These are phyloP conservation scores for Ganoderma meredithae DNA, from an alignment of 1,284 basidiomycete species.

Conservation along the genomic window DNA sequence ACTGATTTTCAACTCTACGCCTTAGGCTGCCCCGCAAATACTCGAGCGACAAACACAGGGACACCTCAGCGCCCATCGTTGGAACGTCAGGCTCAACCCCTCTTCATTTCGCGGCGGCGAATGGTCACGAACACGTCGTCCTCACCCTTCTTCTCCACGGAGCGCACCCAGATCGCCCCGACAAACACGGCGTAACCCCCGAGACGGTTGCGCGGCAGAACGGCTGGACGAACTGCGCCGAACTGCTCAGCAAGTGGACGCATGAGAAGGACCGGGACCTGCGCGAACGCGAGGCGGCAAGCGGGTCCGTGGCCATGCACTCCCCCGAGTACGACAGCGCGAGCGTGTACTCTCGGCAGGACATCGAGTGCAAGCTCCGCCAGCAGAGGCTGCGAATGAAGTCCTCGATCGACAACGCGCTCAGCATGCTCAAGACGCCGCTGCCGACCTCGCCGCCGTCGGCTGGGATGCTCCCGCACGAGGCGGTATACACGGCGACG, in stretches of 20 bases:
- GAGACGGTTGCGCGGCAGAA: conserved; percentile 74
- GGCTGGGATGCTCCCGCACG: conserved; percentile 13
- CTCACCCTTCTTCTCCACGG: conserved; percentile 82
- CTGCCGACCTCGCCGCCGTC: conserved; percentile 34
- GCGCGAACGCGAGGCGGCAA: conserved; percentile 40
- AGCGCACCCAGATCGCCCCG: conserved; percentile 77
- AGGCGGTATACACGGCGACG: conserved; percentile 33
- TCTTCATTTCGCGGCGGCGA: conserved; percentile 94
- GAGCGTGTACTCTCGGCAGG: conserved; percentile 26
- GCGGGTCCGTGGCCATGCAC: conserved; percentile 12
- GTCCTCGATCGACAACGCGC: conserved; percentile 67
- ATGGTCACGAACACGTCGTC: conserved; percentile 82
- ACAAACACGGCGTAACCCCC: conserved; percentile 89
- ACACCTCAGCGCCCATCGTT: conserved; percentile 71
- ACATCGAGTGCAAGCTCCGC: conserved; percentile 42
- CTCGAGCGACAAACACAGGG: conserved; percentile 71
- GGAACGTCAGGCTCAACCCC: conserved; percentile 88
- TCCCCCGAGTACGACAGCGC: conserved; percentile 31
- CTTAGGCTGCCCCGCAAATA: conserved; percentile 80
- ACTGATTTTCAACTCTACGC: conserved; percentile 14
- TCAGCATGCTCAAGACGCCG: conserved; percentile 59
- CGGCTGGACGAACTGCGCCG: conserved; percentile 71
- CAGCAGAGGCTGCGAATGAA: conserved; percentile 62
- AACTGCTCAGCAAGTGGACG: conserved; percentile 62
- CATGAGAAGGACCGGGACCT: conserved; percentile 67